Percentiles rank a stretch among this genome's conserved stretches.
Conservation (phyloP, 169 alveolate species). For the Hepatocystis sp. region DNA sequence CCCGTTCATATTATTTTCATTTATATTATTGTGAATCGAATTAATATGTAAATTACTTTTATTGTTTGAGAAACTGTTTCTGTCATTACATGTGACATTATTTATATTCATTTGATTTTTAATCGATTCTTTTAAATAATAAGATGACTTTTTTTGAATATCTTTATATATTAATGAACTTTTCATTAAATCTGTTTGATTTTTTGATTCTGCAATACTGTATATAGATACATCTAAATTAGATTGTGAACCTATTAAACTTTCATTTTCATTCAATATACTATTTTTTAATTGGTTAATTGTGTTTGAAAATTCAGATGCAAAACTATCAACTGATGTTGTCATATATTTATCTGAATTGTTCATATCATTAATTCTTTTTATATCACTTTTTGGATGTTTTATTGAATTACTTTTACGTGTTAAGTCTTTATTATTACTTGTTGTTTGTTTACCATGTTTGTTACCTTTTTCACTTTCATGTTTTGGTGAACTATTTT, state of each 20-base stretch:
- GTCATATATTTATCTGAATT: background rate
- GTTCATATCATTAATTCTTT: background rate
- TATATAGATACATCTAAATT: background rate
- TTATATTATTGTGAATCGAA: too few species aligned
- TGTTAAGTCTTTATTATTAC: too few species aligned
- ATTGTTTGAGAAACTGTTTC: constrained; percentile 12
- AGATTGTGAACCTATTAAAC: constrained; percentile 11
- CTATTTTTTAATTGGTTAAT: constrained; percentile 4
- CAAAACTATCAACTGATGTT: background rate
- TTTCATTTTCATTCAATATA: background rate
- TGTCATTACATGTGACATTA: constrained; percentile 11
- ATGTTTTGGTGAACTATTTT: too few species aligned
- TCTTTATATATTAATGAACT: constrained; percentile 1
- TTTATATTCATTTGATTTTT: background rate
- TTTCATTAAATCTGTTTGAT: background rate
- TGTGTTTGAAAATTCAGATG: constrained; percentile 8
- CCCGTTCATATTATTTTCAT: too few species aligned
- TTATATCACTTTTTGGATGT: too few species aligned
- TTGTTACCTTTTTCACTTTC: too few species aligned
- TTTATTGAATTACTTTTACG: too few species aligned
- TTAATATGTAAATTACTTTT: too few species aligned
- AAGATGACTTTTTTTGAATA: background rate
- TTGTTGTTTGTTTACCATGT: too few species aligned
- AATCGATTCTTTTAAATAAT: constrained; percentile 13
- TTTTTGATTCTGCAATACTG: constrained; percentile 14